These are phyloP conservation scores for Helotiales sp. DNA, from an alignment of 2,329 filamentous ascomycete genomes.

Conservation along the genomic window DNA sequence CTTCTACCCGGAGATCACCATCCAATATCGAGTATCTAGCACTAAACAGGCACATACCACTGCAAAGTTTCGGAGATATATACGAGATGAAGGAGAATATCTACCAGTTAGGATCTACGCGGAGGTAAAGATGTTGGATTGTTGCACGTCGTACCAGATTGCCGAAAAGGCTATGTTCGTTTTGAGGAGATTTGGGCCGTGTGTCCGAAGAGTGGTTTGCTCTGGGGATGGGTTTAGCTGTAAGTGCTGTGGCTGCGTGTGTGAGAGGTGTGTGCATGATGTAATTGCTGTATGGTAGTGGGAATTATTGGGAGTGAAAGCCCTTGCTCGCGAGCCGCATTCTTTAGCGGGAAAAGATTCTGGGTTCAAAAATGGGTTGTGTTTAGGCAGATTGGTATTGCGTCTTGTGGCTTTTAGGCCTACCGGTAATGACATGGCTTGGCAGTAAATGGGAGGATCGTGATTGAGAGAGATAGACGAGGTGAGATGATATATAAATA, in stretches of 20 bases:
- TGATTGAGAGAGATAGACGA: background rate
- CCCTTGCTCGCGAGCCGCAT: background rate
- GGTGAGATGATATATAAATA: background rate
- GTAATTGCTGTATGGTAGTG: background rate
- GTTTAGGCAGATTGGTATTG: background rate
- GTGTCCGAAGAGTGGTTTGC: background rate
- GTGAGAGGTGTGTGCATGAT: background rate
- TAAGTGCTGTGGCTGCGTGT: too few species aligned
- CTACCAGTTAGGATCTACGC: background rate
- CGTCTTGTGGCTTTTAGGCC: background rate
- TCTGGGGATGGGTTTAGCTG: too few species aligned
- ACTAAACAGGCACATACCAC: background rate
- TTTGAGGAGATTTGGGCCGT: background rate
- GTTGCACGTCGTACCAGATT: conserved; percentile 8
- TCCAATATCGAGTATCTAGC: background rate
- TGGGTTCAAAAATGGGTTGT: background rate
- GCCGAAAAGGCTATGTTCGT: conserved; percentile 1
- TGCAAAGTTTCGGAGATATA: background rate
- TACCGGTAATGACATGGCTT: background rate
- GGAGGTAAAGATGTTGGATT: background rate
- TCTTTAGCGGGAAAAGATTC: background rate
- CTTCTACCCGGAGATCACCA: background rate
- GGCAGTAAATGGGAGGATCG: background rate
- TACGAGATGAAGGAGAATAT: background rate
- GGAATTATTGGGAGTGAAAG: background rate